These are phyloP conservation scores for Oxyria digyna DNA, from an alignment of 148 eudicot species.

Conservation along the genomic window DNA sequence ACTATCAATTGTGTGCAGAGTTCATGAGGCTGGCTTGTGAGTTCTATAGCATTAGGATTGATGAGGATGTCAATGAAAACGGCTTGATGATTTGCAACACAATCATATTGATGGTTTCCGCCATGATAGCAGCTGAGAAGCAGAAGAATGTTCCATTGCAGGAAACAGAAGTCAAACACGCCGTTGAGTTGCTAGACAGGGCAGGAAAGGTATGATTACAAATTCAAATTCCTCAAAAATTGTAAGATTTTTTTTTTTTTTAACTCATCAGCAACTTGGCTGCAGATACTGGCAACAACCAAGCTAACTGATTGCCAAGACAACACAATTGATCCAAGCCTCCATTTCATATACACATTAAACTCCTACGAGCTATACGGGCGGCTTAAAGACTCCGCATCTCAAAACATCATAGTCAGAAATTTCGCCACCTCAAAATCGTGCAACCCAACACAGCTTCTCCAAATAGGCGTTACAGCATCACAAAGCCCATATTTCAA, in stretches of 20 bases:
- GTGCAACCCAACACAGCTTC: slow-evolving; percentile 65
- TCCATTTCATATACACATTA: slow-evolving; percentile 47
- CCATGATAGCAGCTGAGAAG: slow-evolving; percentile 65
- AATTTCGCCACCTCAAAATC: slow-evolving; percentile 53
- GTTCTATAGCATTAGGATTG: slow-evolving; percentile 35
- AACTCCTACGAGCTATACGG: slow-evolving; percentile 63
- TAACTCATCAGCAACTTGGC: neutral
- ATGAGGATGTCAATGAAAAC: slow-evolving; percentile 55
- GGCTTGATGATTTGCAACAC: slow-evolving; percentile 67
- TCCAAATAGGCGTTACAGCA: slow-evolving; percentile 63
- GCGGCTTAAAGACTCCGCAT: slow-evolving; percentile 39
- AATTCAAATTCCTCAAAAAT: neutral
- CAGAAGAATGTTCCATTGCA: slow-evolving; percentile 35
- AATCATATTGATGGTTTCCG: slow-evolving; percentile 48
- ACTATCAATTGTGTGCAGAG: slow-evolving; percentile 53
- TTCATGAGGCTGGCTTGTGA: slow-evolving; percentile 65
- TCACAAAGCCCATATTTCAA: slow-evolving; percentile 59
- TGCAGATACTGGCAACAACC: slow-evolving; percentile 46
- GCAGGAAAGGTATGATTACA: slow-evolving; percentile 60
- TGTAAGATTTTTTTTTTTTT: neutral
- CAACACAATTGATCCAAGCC: slow-evolving; percentile 31
- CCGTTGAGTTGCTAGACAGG: slow-evolving; percentile 62
- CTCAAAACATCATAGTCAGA: slow-evolving; percentile 53
- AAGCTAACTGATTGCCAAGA: slow-evolving; percentile 26
- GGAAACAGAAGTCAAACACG: slow-evolving; percentile 56